Base-by-base conservation (phyloP, 2,329 filamentous ascomycete species). In the Alternaria consortialis region DNA sequence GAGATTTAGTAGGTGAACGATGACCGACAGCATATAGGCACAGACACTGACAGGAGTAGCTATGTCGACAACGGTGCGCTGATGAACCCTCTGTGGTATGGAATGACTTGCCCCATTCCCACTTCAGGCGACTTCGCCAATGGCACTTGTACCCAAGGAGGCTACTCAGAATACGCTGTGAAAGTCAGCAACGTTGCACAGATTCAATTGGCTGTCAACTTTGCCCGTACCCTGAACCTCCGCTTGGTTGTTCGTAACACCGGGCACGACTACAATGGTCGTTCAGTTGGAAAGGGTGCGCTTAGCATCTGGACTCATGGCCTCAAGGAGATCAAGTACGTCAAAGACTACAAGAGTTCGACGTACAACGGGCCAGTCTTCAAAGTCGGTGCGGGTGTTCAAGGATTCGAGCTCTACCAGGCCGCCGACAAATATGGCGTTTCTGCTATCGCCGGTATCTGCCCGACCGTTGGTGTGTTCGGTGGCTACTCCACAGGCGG, bases 401-500 rank as follows among this genome's bases (percentile, higher is more conserved):
- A 74, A 25, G 74, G 67, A 12, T 68, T 68, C n/a, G 75, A 77
- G 56, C 53, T 76, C 4, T 68, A 74, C 44, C 52, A 61, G 27
- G 73, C 73, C 42, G 74, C 72, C 13, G 70, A 76, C n/a, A 66
- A 70, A 46, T 63, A 74, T 37, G 71, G 71, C n/a, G 68, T 75
- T 6, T 65, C 68, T 17, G 71, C 66, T 8, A 60, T 73, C 32
- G 60, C 69, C 39, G 71, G 72, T 31, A 73, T 72, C 13, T 86
- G 84, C 71, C 65, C 75, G 32, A 84, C 80, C 1, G 84, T 88
- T 9, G 86, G 86, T n/a, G 75, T 85, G 64, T 79, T 58, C n/a
- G 75, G 75, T 40, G 74, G 80, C 11, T 82, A 77, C 64, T 69
- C 74, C 23, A 67, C 72, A 2, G 85, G 84, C 2, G 86, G 85